Conservation (phyloP, 106 monocot species). For the Phalaenopsis equestris region DNA sequence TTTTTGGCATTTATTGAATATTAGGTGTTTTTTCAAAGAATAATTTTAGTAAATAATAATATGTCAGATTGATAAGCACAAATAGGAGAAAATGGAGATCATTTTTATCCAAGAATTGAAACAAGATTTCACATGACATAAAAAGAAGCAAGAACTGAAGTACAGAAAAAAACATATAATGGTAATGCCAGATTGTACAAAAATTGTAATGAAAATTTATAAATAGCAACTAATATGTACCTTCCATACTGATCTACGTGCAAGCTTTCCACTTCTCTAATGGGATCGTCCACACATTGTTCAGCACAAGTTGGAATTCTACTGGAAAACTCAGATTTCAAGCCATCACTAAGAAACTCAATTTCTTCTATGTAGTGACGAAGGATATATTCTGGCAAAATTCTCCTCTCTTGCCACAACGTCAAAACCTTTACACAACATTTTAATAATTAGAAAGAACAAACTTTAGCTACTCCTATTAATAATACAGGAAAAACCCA, state of each 20-base stretch:
- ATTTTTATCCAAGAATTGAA: background rate
- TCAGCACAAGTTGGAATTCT: conserved; percentile 79
- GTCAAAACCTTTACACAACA: conserved; percentile 52
- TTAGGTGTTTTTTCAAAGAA: too few relatives aligned
- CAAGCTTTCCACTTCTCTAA: conserved; percentile 88
- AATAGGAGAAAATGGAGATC: background rate
- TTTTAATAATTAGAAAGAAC: background rate
- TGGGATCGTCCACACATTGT: conserved; percentile 82
- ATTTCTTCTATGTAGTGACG: conserved; percentile 69
- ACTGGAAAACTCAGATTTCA: conserved; percentile 34
- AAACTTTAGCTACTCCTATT: background rate
- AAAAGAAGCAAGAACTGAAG: background rate
- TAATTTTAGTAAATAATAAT: background rate
- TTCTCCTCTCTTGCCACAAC: conserved; percentile 83
- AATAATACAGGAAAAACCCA: background rate
- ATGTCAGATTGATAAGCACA: background rate
- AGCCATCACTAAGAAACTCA: conserved; percentile 64
- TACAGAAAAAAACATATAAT: background rate
- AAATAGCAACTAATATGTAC: conserved; percentile 19
- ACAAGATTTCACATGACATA: background rate
- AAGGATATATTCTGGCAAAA: conserved; percentile 79
- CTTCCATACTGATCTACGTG: conserved; percentile 96
- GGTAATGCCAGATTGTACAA: background rate
- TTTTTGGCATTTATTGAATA: too few relatives aligned
- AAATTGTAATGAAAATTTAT: background rate